Conservation (phyloP, 192 early-diverging fungal genomes). For the Podila verticillata region DNA sequence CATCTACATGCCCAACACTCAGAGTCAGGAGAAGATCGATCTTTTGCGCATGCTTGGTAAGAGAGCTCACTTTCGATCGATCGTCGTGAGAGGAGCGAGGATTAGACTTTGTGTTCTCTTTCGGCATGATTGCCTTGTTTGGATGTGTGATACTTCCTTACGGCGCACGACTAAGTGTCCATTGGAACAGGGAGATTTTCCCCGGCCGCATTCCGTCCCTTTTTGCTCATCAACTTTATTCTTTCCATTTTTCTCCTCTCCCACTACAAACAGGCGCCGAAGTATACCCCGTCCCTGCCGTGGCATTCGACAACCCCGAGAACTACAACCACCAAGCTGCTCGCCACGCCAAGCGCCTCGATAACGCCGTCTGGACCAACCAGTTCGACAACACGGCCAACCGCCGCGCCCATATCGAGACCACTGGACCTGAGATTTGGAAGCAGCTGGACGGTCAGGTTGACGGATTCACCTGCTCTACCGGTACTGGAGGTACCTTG, state of each 20-base stretch:
- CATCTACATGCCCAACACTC: constrained; percentile 98
- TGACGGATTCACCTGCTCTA: constrained; percentile 92
- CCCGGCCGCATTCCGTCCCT: neutral
- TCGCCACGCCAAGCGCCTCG: constrained; percentile 77
- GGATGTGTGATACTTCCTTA: neutral
- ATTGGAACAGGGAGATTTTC: too few species aligned
- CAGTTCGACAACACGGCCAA: constrained; percentile 97
- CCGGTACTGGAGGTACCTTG: constrained; percentile 93
- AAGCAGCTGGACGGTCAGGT: constrained; percentile 81
- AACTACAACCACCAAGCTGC: constrained; percentile 97
- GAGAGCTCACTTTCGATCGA: neutral
- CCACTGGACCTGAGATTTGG: constrained; percentile 96
- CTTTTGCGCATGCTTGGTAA: constrained; percentile 86
- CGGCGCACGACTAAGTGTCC: neutral
- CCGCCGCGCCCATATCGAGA: constrained; percentile 91
- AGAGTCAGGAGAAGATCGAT: constrained; percentile 95
- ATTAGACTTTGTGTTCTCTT: neutral
- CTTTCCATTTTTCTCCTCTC: neutral
- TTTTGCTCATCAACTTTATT: neutral
- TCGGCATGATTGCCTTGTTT: constrained; percentile 15
- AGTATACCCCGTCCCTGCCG: constrained; percentile 92
- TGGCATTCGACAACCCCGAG: constrained; percentile 88
- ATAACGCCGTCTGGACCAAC: constrained; percentile 95
- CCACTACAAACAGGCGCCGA: constrained; percentile 70
- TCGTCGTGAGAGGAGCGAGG: neutral